Conservation (phyloP, 495 filamentous ascomycete species). For the Aspergillus nidulans region DNA sequence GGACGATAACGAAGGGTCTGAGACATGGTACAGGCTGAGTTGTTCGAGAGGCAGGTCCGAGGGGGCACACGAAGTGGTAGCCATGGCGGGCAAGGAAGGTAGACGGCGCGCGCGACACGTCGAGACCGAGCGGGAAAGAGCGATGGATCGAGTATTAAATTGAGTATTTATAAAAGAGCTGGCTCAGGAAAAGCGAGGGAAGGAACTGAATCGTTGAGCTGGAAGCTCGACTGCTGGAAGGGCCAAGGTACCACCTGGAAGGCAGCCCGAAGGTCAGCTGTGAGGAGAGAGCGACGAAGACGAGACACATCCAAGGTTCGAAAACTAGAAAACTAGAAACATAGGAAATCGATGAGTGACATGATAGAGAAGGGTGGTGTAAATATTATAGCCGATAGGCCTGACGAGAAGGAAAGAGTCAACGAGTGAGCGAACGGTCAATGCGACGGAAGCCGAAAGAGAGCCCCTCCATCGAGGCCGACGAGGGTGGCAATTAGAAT, state of each 20-base stretch:
- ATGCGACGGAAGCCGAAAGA: slow-evolving; percentile 17
- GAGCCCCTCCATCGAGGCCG: slow-evolving; percentile 22
- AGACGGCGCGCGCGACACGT: slow-evolving; percentile 10
- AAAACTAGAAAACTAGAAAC: slow-evolving; percentile 5
- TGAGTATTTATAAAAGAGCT: neutral
- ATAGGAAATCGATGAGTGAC: slow-evolving; percentile 9
- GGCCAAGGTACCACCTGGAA: neutral
- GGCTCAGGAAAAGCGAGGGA: slow-evolving; percentile 4
- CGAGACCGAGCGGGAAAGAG: neutral
- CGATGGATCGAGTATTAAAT: neutral
- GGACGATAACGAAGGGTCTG: slow-evolving; percentile 70
- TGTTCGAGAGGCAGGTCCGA: slow-evolving; percentile 64
- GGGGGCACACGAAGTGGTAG: slow-evolving; percentile 27
- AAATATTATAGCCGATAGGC: slow-evolving; percentile 6
- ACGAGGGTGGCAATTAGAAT: slow-evolving; percentile 12
- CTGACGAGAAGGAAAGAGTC: slow-evolving; percentile 5
- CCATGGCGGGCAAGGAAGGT: slow-evolving; percentile 30
- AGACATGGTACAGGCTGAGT: slow-evolving; percentile 75
- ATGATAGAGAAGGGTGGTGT: slow-evolving; percentile 15
- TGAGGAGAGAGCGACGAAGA: slow-evolving; percentile 11
- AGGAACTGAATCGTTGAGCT: neutral
- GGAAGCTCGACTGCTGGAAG: neutral
- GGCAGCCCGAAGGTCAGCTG: neutral
- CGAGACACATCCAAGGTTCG: slow-evolving; percentile 10
- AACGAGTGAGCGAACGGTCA: slow-evolving; percentile 12